phyloP scores from a whole-genome alignment of 495 filamentous ascomycete genomes.

The Penicillium bovifimosum region DNA sequence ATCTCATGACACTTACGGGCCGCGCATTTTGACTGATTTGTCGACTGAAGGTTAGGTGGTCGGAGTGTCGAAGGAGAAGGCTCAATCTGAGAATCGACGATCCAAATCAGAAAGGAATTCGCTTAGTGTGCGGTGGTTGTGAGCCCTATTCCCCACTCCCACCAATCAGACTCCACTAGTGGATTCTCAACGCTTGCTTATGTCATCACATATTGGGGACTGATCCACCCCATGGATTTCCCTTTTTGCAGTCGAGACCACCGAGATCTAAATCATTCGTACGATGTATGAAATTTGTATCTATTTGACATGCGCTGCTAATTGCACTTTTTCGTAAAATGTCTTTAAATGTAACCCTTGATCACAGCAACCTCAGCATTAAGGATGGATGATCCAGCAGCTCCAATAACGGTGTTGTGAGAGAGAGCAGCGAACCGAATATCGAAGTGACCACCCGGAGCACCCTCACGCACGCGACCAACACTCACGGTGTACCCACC shows the following conservation, averaged over 20 bases:
- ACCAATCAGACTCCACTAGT: conserved; percentile 10
- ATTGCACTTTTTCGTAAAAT: conserved; percentile 20
- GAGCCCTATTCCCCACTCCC: conserved; percentile 33
- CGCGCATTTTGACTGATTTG: conserved; percentile 57
- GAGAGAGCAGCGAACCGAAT: conserved; percentile 76
- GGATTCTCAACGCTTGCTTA: neutral
- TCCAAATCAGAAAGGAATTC: conserved; percentile 24
- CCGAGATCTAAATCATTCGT: neutral
- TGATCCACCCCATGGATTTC: neutral
- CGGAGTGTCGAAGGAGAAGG: conserved; percentile 11
- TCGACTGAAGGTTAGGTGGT: conserved; percentile 42
- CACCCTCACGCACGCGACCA: conserved; percentile 65
- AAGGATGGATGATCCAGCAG: conserved; percentile 87
- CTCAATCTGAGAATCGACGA: conserved; percentile 14
- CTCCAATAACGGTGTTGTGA: conserved; percentile 91
- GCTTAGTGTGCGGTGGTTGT: conserved; percentile 34
- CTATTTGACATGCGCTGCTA: conserved; percentile 25
- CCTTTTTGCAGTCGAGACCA: conserved; percentile 4
- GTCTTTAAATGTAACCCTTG: conserved; percentile 68
- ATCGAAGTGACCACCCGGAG: conserved; percentile 72
- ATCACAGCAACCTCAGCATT: conserved; percentile 91
- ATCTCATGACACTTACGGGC: conserved; percentile 52
- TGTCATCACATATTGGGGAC: neutral
- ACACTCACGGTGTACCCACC: conserved; percentile 78
- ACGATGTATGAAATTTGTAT: conserved; percentile 13